Base-by-base conservation (phyloP, 495 filamentous ascomycete species). In the Neurospora sp. region DNA sequence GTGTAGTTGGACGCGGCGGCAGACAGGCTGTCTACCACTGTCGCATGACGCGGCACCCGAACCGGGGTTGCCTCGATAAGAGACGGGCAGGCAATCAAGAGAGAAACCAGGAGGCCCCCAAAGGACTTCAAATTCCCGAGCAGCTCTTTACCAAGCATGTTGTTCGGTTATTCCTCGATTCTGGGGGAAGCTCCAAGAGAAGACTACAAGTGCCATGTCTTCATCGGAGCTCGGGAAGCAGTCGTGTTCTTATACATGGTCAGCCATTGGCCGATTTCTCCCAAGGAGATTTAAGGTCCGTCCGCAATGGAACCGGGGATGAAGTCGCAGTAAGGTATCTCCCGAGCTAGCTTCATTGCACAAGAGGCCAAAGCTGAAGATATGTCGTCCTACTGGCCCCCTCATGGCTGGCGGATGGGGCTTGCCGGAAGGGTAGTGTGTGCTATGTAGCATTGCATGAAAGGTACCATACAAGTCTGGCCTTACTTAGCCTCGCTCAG, bases 1-100 rank as follows among this genome's bases (percentile, higher is more conserved):
- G 86, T 85, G 46, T 86, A 87, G 73, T 76, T 79, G 16, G 68
- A 73, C 11, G 39, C 39, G 6, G 74, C 40, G 35, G 69, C 59
- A 18, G 42, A 68, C 18, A 70, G 71, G 14, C 69, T 48, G 14
- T 74, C 35, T 37, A 82, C 75, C 38, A 79, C 53, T 0, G 76
- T 76, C 20, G 81, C 81, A 74, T 79, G 74, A 18, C 69, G 68
- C 3, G 79, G 78, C 1, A 76, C 70, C 18, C 22, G 46, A 20
- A 53, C 46, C n/a, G 20, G 46, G 46, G n/a, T 53, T 53, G 20
- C 20, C 10, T 53, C 10, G 11, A 53, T 53, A 20, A 53, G 46
- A 27, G 46, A 27, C 20, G 46, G 46, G 46, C 46, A 53, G 9
- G 20, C 20, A 53, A 27, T 5, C 46, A 27, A 27, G 20, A 53